Base-by-base conservation (phyloP, 73 alveolate species). In the Diophrys appendiculata region DNA sequence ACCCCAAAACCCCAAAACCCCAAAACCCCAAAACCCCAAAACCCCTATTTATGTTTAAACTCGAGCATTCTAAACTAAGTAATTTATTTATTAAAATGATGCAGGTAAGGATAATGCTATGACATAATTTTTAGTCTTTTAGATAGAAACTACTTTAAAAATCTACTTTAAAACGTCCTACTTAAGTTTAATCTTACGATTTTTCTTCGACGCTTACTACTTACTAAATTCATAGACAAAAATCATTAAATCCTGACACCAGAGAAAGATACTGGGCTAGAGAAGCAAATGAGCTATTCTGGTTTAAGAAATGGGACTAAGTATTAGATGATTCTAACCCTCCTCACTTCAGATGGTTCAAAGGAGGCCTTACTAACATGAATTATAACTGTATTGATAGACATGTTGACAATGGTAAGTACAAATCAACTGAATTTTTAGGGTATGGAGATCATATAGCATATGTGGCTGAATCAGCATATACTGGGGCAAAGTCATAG, bases 311-410 rank as follows among this genome's bases (percentile, higher is more conserved):
- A 31, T 88, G 90, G 69, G 83, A 67, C 33, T 78, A 78, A 43
- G 88, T 89, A 1, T 85, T 89, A 25, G 96, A 89, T 34, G 68
- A 60, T 0, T 86, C 93, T 2, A 54, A 81, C 31, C 70, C 91
- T 2, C 97, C 97, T 34, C 83, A 87, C 78, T 91, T 81, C 81
- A 29, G 83, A 29, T 96, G 99, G 99, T 96, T 94, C 82, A 80
- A 90, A n/a, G 98, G 97, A 1, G 82, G 89, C 3, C 91, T 70
- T 33, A 76, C 88, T 43, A 97, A 97, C 89, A 88, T 93, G 64
- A 93, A 98, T 80, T 96, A 95, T 85, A 96, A 97, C 84, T 92
- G 98, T 54, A 72, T 97, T 32, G 99, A 97, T 86, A 83, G 99
- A 14, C 99, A 97, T 79, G 95, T 96, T 52, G 88, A 87, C 26